Conservation (phyloP, 805 yeast species). For the Wickerhamomyces alni region DNA sequence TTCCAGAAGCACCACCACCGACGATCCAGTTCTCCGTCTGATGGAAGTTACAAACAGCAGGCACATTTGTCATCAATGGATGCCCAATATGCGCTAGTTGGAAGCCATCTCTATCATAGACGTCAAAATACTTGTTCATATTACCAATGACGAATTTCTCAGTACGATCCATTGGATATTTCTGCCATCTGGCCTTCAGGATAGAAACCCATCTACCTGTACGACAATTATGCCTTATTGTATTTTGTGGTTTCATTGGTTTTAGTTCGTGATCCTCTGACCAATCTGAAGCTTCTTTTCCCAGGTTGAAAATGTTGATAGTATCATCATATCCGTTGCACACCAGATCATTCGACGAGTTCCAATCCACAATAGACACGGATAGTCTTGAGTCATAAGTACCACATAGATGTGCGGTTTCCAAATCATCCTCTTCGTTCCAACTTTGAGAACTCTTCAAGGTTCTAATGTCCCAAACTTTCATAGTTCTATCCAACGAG, state of each 20-base stretch:
- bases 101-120: slow-evolving; percentile 70
- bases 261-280: slow-evolving; percentile 8
- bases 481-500: slow-evolving; percentile 78
- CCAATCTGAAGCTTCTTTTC: slow-evolving; percentile 20
- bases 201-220: slow-evolving; percentile 97
- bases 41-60: slow-evolving; percentile 83
- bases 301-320: slow-evolving; percentile 62
- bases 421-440: slow-evolving; percentile 48
- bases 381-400: slow-evolving; percentile 71
- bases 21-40: slow-evolving; percentile 84
- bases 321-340: slow-evolving; percentile 94
- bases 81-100: slow-evolving; percentile 71
- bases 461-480: slow-evolving; percentile 81
- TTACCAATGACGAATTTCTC: slow-evolving; percentile 89
- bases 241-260: slow-evolving; percentile 52
- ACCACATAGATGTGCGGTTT: slow-evolving; percentile 37
- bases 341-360: slow-evolving; percentile 59
- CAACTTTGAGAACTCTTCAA: slow-evolving; percentile 36
- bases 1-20: slow-evolving; percentile 95
- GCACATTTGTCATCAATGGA: slow-evolving; percentile 74
- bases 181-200: slow-evolving; percentile 83
- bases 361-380: slow-evolving; percentile 74
- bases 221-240: slow-evolving; percentile 85
- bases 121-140: slow-evolving; percentile 84
- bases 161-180: slow-evolving; percentile 57